A percentile compares a stretch with the other conserved stretches of the same genome.
Conservation (phyloP, 768 basidiomycete species). For the Suillus spraguei region DNA sequence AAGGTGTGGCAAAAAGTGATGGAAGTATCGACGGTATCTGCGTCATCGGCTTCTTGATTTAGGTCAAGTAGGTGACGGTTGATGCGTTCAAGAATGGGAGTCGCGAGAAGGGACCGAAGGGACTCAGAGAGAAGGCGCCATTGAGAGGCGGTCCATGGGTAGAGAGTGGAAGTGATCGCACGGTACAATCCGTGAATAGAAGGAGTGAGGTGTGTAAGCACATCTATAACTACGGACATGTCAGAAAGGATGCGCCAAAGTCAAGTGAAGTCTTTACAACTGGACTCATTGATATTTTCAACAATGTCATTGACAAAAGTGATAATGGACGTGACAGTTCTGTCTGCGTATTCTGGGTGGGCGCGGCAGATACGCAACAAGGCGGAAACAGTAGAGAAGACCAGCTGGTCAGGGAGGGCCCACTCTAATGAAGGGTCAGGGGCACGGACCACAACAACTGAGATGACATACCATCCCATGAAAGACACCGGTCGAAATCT, state of each 20-base stretch:
- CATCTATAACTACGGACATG: constrained; percentile 54
- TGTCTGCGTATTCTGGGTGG: constrained; percentile 50
- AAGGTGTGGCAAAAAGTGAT: constrained; percentile 68
- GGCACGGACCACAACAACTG: neutral
- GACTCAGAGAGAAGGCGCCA: constrained; percentile 60
- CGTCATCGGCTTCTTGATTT: constrained; percentile 51
- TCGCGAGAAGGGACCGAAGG: constrained; percentile 62
- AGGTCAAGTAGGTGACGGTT: constrained; percentile 72
- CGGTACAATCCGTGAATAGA: constrained; percentile 87
- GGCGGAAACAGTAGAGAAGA: constrained; percentile 77
- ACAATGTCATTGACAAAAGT: constrained; percentile 61
- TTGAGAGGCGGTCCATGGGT: constrained; percentile 69
- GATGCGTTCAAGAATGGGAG: constrained; percentile 69
- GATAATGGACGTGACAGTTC: constrained; percentile 60
- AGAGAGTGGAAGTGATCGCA: constrained; percentile 78
- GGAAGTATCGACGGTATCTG: constrained; percentile 36
- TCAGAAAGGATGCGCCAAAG: neutral
- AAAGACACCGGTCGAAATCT: constrained; percentile 77
- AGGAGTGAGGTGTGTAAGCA: constrained; percentile 77
- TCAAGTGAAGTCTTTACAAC: constrained; percentile 45
- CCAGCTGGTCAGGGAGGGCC: constrained; percentile 85
- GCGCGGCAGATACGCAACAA: constrained; percentile 65
- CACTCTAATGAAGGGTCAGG: constrained; percentile 56
- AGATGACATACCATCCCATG: constrained; percentile 69
- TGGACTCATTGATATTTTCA: constrained; percentile 51